Evolutionary conservation across 192 early-diverging fungal species (phyloP).

Genomic region (Dimargaris xerosporica): DNA sequence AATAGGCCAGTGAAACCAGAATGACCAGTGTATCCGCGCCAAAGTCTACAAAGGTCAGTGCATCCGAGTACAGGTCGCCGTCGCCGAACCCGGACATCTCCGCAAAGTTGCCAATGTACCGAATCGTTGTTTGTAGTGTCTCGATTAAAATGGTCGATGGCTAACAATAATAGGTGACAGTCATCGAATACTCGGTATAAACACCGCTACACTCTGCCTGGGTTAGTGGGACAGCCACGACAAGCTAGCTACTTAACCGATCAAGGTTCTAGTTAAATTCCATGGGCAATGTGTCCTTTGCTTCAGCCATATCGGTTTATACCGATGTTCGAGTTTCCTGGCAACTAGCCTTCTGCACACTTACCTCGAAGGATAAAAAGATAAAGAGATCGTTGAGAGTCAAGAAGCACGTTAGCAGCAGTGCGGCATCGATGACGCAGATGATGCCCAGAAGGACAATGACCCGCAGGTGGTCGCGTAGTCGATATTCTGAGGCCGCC

Average conservation of each 20-base stretch:
- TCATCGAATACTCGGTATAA: background rate
- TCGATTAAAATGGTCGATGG: conserved; percentile 11
- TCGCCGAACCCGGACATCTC: conserved; percentile 8
- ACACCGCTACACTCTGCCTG: background rate
- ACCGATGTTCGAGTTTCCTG: background rate
- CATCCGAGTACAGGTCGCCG: conserved; percentile 6
- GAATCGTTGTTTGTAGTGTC: conserved; percentile 1
- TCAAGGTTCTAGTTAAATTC: background rate
- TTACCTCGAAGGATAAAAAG: conserved; percentile 7
- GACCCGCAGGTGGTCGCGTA: conserved; percentile 1
- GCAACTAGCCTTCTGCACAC: background rate
- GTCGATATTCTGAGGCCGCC: conserved; percentile 5
- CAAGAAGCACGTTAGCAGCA: conserved; percentile 5
- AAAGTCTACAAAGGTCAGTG: conserved; percentile 5
- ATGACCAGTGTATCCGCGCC: conserved; percentile 5
- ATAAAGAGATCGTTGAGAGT: conserved; percentile 10
- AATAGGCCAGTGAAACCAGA: conserved; percentile 2
- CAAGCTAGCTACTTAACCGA: no score
- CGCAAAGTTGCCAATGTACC: conserved; percentile 1
- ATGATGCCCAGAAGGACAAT: background rate
- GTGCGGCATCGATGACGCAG: background rate
- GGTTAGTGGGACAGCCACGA: background rate
- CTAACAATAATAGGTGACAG: background rate
- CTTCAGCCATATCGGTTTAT: background rate
- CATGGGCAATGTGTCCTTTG: background rate